Conservation (phyloP, 1,139 yeast species). For the Hanseniaspora gamundiae region DNA sequence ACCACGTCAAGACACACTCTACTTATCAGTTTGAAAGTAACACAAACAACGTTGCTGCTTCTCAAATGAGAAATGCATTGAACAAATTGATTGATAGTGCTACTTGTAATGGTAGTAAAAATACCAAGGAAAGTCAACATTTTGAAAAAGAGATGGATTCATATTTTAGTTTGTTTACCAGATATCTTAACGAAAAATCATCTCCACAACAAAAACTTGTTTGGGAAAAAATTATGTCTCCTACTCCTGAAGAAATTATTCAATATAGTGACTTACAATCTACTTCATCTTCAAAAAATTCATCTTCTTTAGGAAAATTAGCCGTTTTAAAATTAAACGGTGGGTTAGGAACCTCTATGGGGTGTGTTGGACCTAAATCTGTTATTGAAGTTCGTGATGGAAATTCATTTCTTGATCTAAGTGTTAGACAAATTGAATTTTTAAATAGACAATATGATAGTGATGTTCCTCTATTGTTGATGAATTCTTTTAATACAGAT, state of each 20-base stretch:
- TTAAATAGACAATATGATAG: constrained; percentile 83
- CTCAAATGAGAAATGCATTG: constrained; percentile 94
- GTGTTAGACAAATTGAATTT: constrained; percentile 95
- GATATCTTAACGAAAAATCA: constrained; percentile 84
- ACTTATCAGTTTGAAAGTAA: constrained; percentile 83
- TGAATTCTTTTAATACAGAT: constrained; percentile 98
- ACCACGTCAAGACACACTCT: constrained; percentile 59
- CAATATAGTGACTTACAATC: constrained; percentile 43
- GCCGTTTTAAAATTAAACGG: constrained; percentile 96
- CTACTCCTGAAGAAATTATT: constrained; percentile 78
- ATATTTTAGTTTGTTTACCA: constrained; percentile 84
- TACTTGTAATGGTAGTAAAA: constrained; percentile 36
- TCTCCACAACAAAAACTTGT: constrained; percentile 54
- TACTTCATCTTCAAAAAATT: constrained; percentile 24
- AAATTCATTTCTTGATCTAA: constrained; percentile 85
- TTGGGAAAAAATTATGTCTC: constrained; percentile 95
- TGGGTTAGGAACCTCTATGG: constrained; percentile 98
- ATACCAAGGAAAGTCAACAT: constrained; percentile 41
- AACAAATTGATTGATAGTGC: constrained; percentile 66
- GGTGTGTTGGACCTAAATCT: constrained; percentile 97
- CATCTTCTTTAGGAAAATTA: constrained; percentile 57
- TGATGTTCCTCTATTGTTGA: constrained; percentile 88
- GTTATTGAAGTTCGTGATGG: constrained; percentile 98
- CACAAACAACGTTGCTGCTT: constrained; percentile 91
- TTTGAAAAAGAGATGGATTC: constrained; percentile 93